phyloP scores from a whole-genome alignment of 1,139 yeast species.

The Suhomyces bribrorum region DNA sequence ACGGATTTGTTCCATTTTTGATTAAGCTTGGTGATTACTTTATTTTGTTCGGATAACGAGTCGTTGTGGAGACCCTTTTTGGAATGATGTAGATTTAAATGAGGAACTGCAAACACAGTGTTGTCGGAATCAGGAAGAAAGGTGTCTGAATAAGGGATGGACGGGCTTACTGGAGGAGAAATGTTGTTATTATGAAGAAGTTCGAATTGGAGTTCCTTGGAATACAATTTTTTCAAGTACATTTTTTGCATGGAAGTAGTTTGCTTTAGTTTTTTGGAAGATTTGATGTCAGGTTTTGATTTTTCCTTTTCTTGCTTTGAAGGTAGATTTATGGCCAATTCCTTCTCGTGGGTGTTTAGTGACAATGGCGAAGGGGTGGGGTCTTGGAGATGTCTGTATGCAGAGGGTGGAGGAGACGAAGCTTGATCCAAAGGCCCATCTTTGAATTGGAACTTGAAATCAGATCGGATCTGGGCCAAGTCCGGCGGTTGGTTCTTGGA shows the following conservation, averaged over 20 bases:
- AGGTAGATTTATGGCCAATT: conserved; percentile 1
- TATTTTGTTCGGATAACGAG: conserved; percentile 31
- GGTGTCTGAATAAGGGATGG: conserved; percentile 9
- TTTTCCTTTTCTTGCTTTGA: conserved; percentile 1
- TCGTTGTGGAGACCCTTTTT: conserved; percentile 2
- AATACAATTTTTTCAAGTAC: conserved; percentile 34
- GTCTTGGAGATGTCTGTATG: conserved; percentile 15
- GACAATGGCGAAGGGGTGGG: conserved; percentile 28
- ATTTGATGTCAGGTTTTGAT: conserved; percentile 1
- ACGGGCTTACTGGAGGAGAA: conserved; percentile 15
- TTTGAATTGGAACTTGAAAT: conserved; percentile 35
- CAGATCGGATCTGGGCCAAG: conserved; percentile 21
- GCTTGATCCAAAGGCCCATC: conserved; percentile 11
- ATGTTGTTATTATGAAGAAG: conserved; percentile 19
- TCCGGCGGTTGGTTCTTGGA: not conserved
- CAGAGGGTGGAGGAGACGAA: conserved; percentile 6
- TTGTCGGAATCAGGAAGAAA: conserved; percentile 3
- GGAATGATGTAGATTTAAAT: conserved; percentile 4
- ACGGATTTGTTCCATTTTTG: conserved; percentile 39
- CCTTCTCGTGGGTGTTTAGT: conserved; percentile 10
- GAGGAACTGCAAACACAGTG: conserved; percentile 9
- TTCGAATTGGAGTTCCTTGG: conserved; percentile 44
- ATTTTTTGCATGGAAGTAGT: conserved; percentile 16
- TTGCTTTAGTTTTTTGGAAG: conserved; percentile 10
- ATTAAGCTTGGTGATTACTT: conserved; percentile 37